Conservation (phyloP, 2,329 filamentous ascomycete species). For the Aspergillus oerlinghausenensis region DNA sequence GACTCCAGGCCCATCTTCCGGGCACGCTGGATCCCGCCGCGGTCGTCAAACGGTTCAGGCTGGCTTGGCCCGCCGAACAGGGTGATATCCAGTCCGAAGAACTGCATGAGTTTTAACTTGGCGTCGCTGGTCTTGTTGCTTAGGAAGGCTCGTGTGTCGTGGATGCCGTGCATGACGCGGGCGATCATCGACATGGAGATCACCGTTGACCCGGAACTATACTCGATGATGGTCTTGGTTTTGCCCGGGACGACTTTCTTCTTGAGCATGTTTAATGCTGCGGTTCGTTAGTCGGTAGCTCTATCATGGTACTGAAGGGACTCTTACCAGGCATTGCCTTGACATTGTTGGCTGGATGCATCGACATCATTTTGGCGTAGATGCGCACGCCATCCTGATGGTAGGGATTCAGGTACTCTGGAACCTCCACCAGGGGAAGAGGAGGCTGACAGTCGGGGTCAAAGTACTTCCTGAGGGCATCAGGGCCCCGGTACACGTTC, state of each 20-base stretch:
- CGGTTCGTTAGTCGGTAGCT: not conserved
- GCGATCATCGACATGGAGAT: conserved; percentile 56
- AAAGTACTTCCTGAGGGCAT: conserved; percentile 56
- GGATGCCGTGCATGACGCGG: conserved; percentile 47
- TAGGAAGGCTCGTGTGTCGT: conserved; percentile 52
- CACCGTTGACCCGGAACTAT: conserved; percentile 59
- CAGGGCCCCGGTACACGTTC: conserved; percentile 56
- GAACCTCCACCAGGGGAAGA: conserved; percentile 59
- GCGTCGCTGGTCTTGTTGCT: conserved; percentile 55
- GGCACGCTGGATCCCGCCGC: conserved; percentile 51
- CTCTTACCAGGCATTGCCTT: conserved; percentile 52
- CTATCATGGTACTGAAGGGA: not conserved
- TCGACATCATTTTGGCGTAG: conserved; percentile 63
- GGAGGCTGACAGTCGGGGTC: conserved; percentile 55
- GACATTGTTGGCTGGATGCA: conserved; percentile 61
- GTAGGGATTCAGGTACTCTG: conserved; percentile 54
- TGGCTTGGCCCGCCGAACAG: conserved; percentile 58
- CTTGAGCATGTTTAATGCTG: conserved; percentile 50
- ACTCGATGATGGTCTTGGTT: conserved; percentile 54
- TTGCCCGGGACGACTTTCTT: conserved; percentile 39
- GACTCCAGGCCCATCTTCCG: conserved; percentile 40
- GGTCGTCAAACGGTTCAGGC: conserved; percentile 50
- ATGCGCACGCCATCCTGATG: conserved; percentile 56
- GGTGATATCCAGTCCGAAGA: conserved; percentile 56
- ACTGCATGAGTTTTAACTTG: conserved; percentile 54